phyloP scores from a whole-genome alignment of 371 early-diverging fungal species.

The Aphelidium insulamus region DNA sequence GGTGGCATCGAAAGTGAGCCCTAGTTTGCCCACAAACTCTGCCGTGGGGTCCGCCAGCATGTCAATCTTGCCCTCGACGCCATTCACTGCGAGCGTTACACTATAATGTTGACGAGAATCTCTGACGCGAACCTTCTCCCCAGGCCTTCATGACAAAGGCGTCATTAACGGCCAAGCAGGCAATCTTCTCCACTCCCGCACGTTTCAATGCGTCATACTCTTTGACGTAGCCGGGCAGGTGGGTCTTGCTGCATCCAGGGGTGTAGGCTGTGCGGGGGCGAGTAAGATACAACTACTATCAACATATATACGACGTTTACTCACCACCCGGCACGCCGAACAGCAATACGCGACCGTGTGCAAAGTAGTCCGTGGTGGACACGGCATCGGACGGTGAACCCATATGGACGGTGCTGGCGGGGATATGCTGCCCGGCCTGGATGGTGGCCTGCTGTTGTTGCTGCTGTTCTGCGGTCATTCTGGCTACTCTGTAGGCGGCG shows the following conservation, averaged over 20 bases:
- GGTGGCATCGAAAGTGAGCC: conserved; percentile 32
- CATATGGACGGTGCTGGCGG: too few relatives aligned
- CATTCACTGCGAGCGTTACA: not conserved
- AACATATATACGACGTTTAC: too few relatives aligned
- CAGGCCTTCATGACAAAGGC: conserved; percentile 52
- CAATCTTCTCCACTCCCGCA: conserved; percentile 34
- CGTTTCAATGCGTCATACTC: conserved; percentile 24
- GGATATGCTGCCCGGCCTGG: too few relatives aligned
- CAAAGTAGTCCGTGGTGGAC: too few relatives aligned
- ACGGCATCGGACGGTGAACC: too few relatives aligned
- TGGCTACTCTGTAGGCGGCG: too few relatives aligned
- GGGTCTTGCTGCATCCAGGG: conserved; percentile 12
- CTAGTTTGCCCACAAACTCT: conserved; percentile 31
- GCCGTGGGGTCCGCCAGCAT: conserved; percentile 41
- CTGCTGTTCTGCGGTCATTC: too few relatives aligned
- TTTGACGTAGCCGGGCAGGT: conserved; percentile 41
- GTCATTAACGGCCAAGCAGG: conserved; percentile 39
- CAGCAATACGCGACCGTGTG: too few relatives aligned
- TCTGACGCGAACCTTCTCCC: conserved; percentile 15
- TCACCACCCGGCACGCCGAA: too few relatives aligned
- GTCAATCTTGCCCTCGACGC: conserved; percentile 12
- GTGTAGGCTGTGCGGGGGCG: too few relatives aligned
- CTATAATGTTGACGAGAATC: not conserved
- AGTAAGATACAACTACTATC: too few relatives aligned
- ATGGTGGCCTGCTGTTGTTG: too few relatives aligned